Evolutionary conservation across 1,284 basidiomycete genomes (phyloP).

Genomic region (Cutaneotrichosporon dermatis): DNA sequence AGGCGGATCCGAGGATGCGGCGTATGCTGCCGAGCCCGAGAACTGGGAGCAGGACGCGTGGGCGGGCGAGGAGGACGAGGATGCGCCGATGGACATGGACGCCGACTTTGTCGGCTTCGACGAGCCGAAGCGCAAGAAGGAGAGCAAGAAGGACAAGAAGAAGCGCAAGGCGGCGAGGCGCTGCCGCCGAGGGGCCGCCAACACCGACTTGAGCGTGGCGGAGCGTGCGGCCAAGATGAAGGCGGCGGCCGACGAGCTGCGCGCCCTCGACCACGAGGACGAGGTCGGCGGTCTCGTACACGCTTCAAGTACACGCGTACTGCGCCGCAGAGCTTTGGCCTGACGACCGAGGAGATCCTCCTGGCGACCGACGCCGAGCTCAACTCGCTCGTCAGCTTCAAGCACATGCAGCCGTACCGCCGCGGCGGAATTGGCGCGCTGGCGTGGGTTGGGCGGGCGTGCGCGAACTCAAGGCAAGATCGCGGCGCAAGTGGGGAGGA

Average conservation of each 20-base stretch:
- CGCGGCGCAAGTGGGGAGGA: constrained; percentile 52
- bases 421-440: constrained; percentile 45
- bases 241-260: constrained; percentile 84
- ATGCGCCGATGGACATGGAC: constrained; percentile 51
- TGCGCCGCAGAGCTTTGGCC: constrained; percentile 62
- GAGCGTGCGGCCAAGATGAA: constrained; percentile 74
- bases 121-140: constrained; percentile 53
- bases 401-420: constrained; percentile 88
- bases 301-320: constrained; percentile 87
- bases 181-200: constrained; percentile 40
- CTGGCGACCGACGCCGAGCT: constrained; percentile 89
- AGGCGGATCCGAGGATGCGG: constrained; percentile 16
- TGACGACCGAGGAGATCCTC: constrained; percentile 83
- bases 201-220: constrained; percentile 61
- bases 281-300: constrained; percentile 84
- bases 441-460: constrained; percentile 66
- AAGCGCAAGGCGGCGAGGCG: constrained; percentile 51
- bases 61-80: constrained; percentile 29
- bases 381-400: constrained; percentile 83
- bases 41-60: constrained; percentile 1
- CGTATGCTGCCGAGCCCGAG: constrained; percentile 15
- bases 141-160: constrained; percentile 54
- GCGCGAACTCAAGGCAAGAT: constrained; percentile 67
- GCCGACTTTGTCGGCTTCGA: constrained; percentile 46
- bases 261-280: constrained; percentile 90